phyloP scores from a whole-genome alignment of 164 flowering plant species.

The Cinnamomum chago region DNA sequence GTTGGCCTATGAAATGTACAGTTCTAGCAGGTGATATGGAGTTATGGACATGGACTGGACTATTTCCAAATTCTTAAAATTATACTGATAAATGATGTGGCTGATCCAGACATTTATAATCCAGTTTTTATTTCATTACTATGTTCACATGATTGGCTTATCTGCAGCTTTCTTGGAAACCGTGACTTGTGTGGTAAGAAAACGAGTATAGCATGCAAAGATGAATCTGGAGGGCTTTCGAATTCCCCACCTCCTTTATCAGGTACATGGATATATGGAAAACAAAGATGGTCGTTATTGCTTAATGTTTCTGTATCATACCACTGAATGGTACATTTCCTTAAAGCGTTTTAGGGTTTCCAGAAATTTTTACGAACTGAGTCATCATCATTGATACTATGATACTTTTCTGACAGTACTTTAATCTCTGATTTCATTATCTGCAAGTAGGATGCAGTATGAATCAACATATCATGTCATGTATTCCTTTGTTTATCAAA shows the following conservation, averaged over 20 bases:
- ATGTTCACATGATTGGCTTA: not conserved
- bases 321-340: not conserved
- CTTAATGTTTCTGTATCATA: not conserved
- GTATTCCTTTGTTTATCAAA: no score
- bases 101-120: no score
- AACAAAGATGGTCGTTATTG: not conserved
- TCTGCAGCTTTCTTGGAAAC: conserved; percentile 75
- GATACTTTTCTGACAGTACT: not conserved
- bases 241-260: conserved; percentile 24
- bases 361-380: not conserved
- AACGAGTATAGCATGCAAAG: conserved; percentile 49
- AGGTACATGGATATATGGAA: conserved; percentile 20
- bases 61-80: no score
- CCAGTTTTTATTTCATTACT: not conserved
- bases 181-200: conserved; percentile 81
- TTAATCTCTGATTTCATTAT: not conserved
- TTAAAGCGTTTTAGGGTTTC: not conserved
- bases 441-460: no score
- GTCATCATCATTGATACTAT: not conserved
- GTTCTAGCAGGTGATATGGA: no score
- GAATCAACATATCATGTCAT: no score
- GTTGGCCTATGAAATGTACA: not conserved
- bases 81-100: no score
- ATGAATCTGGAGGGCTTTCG: conserved; percentile 38
- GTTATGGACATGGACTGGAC: no score